A percentile compares a stretch with the other conserved stretches of the same genome.
Evolutionary conservation across 306 rosid genomes (phyloP).

Genomic region (Dalbergia cochinchinensis): DNA sequence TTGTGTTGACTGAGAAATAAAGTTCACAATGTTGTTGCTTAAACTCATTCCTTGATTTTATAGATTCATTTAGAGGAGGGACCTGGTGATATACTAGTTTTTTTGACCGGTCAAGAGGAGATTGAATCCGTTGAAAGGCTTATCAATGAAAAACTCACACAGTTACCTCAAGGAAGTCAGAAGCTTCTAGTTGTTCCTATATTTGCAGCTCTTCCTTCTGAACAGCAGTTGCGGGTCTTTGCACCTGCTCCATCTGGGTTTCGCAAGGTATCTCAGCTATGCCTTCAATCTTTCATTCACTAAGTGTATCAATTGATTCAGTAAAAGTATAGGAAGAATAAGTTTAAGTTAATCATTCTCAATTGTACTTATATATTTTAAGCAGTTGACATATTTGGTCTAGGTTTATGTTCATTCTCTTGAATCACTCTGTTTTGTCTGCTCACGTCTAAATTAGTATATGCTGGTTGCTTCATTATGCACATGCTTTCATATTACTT

Average conservation of each 20-base stretch:
- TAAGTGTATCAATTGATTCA: conserved; percentile 15
- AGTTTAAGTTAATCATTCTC: neutral
- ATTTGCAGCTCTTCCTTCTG: conserved; percentile 95
- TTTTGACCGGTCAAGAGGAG: conserved; percentile 97
- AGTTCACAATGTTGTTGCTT: conserved; percentile 35
- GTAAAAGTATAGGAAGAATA: neutral
- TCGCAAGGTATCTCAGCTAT: conserved; percentile 69
- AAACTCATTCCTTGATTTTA: conserved; percentile 38
- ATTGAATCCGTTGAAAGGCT: conserved; percentile 85
- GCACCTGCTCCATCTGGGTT: conserved; percentile 80
- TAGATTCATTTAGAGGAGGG: conserved; percentile 88
- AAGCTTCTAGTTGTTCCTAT: conserved; percentile 70
- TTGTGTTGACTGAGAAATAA: conserved; percentile 33
- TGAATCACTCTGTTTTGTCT: conserved; percentile 35
- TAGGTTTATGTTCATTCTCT: conserved; percentile 16
- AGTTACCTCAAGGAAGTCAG: conserved; percentile 69
- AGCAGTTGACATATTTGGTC: conserved; percentile 24
- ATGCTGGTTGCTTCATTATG: conserved; percentile 17
- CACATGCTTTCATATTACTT: conserved; percentile 20
- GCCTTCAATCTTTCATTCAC: conserved; percentile 18
- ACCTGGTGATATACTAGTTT: conserved; percentile 89
- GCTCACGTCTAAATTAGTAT: conserved; percentile 28
- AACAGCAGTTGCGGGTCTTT: conserved; percentile 85
- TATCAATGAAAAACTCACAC: conserved; percentile 66
- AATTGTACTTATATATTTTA: conserved; percentile 5